phyloP scores from a whole-genome alignment of 2,329 filamentous ascomycete species.

The Incumbomyces delicatus region DNA sequence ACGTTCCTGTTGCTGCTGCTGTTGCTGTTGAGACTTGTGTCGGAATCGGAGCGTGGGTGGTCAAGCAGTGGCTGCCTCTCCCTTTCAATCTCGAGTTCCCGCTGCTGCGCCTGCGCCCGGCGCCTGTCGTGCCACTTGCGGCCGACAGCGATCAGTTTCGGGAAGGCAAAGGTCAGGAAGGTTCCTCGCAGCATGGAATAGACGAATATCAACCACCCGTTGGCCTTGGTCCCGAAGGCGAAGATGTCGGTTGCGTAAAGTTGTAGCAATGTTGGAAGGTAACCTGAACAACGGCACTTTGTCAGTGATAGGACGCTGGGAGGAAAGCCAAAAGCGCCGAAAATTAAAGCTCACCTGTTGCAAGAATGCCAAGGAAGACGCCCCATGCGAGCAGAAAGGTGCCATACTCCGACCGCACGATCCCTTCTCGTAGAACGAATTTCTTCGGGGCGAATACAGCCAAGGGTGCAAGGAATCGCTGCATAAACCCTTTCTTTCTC shows the following conservation, averaged over 20 bases:
- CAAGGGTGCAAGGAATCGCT: conserved; percentile 42
- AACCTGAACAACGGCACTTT: conserved; percentile 33
- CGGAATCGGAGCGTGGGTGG: not conserved
- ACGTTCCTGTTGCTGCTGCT: no score
- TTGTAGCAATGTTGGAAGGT: conserved; percentile 52
- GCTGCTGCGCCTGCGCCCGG: no score
- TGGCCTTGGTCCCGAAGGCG: conserved; percentile 46
- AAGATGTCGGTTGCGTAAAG: conserved; percentile 50
- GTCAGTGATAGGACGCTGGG: conserved; percentile 4
- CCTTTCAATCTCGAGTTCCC: not conserved
- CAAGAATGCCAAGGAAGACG: conserved; percentile 58
- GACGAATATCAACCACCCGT: conserved; percentile 48
- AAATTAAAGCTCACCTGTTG: conserved; percentile 37
- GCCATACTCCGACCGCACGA: conserved; percentile 47
- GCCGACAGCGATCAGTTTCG: conserved; percentile 43
- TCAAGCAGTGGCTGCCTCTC: conserved; percentile 11
- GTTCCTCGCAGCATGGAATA: conserved; percentile 46
- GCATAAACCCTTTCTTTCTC: conserved; percentile 25
- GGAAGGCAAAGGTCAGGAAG: conserved; percentile 48
- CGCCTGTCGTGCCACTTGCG: conserved; percentile 18
- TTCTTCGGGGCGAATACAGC: conserved; percentile 51
- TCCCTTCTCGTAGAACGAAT: conserved; percentile 43
- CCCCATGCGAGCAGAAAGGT: conserved; percentile 55
- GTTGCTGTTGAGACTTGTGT: not conserved
- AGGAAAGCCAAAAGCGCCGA: no score